Evolutionary conservation across 176 grass and related monocot genomes (phyloP).

Genomic region (Oryza punctata): DNA sequence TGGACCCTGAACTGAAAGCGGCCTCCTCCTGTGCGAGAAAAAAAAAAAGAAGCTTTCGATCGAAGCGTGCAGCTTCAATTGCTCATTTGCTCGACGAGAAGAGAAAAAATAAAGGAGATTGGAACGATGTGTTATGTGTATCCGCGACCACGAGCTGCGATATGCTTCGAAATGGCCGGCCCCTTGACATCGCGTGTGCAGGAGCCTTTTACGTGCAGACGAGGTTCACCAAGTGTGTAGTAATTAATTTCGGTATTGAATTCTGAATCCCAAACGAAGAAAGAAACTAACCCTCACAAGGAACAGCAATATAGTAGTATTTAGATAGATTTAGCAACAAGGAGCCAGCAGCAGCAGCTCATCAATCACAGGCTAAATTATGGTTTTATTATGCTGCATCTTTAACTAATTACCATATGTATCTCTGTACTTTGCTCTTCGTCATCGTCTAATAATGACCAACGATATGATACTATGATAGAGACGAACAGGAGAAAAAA

Average conservation of each 20-base stretch:
- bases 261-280: background rate
- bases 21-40: background rate
- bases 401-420: too few species aligned
- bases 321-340: too few species aligned
- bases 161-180: background rate
- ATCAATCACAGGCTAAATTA: background rate
- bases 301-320: background rate
- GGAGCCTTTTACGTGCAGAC: background rate
- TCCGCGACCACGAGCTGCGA: too few species aligned
- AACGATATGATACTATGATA: too few species aligned
- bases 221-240: background rate
- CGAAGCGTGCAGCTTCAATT: background rate
- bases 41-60: background rate
- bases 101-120: too few species aligned
- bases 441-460: background rate
- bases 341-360: background rate
- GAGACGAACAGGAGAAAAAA: background rate
- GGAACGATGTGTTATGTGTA: too few species aligned
- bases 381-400: background rate
- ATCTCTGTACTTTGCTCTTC: background rate
- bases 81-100: too few species aligned
- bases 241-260: background rate
- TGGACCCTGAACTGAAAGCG: too few species aligned
- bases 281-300: background rate
- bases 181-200: background rate